Conservation (phyloP, 139 green algal species). For the Pseudopediastrum boryanum region DNA sequence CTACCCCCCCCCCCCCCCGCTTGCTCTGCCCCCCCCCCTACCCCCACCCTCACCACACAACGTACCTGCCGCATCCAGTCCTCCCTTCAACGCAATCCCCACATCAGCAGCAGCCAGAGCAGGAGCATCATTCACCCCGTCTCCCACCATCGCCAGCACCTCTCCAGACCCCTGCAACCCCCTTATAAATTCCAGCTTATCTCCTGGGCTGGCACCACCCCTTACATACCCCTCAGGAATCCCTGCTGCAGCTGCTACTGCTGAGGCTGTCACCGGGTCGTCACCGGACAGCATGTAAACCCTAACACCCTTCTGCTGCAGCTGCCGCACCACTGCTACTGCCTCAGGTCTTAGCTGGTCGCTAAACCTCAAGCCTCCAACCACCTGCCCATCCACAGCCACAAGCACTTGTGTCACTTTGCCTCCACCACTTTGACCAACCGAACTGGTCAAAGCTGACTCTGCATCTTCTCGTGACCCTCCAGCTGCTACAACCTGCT, state of each 20-base stretch:
- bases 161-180: slow-evolving; percentile 48
- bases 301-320: slow-evolving; percentile 66
- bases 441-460: no score
- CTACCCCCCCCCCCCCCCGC: no score
- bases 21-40: no score
- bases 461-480: no score
- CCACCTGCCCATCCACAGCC: slow-evolving; percentile 58
- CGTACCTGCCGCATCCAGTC: slow-evolving; percentile 67
- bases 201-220: slow-evolving; percentile 54
- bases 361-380: slow-evolving; percentile 66
- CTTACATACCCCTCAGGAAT: slow-evolving; percentile 29
- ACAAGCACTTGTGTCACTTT: slow-evolving; percentile 27
- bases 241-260: slow-evolving; percentile 65
- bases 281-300: slow-evolving; percentile 87
- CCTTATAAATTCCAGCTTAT: slow-evolving; percentile 61
- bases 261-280: slow-evolving; percentile 49
- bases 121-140: slow-evolving; percentile 96
- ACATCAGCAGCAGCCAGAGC: slow-evolving; percentile 71
- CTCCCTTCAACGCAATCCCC: slow-evolving; percentile 70
- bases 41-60: no score
- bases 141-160: slow-evolving; percentile 93
- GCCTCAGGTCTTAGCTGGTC: slow-evolving; percentile 79
- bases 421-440: no score
- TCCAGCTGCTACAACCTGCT: slow-evolving; percentile 36
- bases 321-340: slow-evolving; percentile 51